phyloP scores from a whole-genome alignment of 441 rosid species.

The Erysimum pusillum region DNA sequence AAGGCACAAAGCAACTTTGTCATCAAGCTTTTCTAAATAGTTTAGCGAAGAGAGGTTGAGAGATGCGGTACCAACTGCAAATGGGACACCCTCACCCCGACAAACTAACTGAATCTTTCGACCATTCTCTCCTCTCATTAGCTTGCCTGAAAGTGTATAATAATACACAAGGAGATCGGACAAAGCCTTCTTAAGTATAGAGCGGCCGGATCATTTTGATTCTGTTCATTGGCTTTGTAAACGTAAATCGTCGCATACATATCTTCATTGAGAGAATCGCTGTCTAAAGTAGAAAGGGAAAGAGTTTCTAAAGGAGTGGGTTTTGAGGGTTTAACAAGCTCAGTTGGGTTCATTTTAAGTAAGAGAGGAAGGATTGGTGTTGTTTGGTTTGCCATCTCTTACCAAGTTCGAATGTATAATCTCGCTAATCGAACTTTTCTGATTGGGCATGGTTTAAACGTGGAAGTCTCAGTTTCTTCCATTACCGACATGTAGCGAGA shows the following conservation, averaged over 20 bases:
- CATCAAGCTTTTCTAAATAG: conserved; percentile 51
- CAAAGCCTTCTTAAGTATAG: conserved; percentile 38
- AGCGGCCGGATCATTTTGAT: conserved; percentile 21
- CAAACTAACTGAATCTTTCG: conserved; percentile 28
- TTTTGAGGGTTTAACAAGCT: conserved; percentile 52
- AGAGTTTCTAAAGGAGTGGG: conserved; percentile 51
- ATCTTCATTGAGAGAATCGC: conserved; percentile 47
- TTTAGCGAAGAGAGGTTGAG: conserved; percentile 48
- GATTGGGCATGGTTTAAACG: no score
- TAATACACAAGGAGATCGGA: conserved; percentile 42
- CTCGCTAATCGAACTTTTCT: no score
- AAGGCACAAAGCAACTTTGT: conserved; percentile 41
- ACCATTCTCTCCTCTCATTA: background rate
- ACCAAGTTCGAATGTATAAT: background rate
- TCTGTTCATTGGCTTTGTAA: conserved; percentile 36
- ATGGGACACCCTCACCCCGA: conserved; percentile 37
- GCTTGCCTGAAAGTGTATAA: conserved; percentile 38
- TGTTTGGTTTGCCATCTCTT: conserved; percentile 25
- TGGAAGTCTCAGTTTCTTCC: no score
- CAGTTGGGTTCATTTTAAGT: conserved; percentile 3
- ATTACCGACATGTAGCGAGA: no score
- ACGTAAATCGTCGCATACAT: conserved; percentile 53
- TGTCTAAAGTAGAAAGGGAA: conserved; percentile 58
- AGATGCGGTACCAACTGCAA: conserved; percentile 8
- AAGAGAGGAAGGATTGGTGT: background rate